Evolutionary conservation across 106 monocot genomes (phyloP).

Genomic region (Triglochin maritima): DNA sequence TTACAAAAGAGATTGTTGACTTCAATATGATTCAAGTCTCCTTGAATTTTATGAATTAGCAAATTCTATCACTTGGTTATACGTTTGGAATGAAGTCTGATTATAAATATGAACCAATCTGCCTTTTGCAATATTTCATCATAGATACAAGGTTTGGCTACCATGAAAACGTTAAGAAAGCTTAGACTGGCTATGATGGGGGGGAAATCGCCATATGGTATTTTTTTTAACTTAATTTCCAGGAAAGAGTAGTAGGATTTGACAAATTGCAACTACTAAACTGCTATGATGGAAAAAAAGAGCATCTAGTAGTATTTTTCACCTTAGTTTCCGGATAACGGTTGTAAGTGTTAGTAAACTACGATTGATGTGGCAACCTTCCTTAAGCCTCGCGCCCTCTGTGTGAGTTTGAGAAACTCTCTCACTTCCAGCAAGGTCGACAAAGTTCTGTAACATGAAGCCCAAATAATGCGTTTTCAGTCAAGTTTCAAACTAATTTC

Average conservation of each 20-base stretch:
- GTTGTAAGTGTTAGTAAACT: slow-evolving; percentile 90
- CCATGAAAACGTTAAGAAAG: background rate
- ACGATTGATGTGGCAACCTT: slow-evolving; percentile 97
- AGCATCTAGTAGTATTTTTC: background rate
- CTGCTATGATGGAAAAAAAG: background rate
- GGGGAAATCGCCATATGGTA: background rate
- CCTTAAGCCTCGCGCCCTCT: slow-evolving; percentile 83
- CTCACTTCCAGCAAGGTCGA: slow-evolving; percentile 98
- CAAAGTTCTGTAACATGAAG: slow-evolving; percentile 64
- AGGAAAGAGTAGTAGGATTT: slow-evolving; percentile 60
- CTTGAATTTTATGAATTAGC: too few species aligned
- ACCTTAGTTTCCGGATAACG: slow-evolving; percentile 98
- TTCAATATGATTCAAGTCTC: too few species aligned
- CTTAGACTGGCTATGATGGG: background rate
- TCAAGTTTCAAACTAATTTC: background rate
- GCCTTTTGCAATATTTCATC: background rate
- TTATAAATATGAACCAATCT: background rate
- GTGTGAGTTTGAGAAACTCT: slow-evolving; percentile 84
- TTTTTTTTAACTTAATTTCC: slow-evolving; percentile 69
- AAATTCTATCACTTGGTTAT: too few species aligned
- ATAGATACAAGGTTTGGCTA: too few species aligned
- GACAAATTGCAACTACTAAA: background rate
- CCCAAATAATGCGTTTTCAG: background rate
- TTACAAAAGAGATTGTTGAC: too few species aligned
- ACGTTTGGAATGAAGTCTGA: background rate